Percentiles rank a stretch among this genome's conserved stretches.
Evolutionary conservation across 306 rosid species (phyloP).

Genomic region (Cucurbita ficifolia): DNA sequence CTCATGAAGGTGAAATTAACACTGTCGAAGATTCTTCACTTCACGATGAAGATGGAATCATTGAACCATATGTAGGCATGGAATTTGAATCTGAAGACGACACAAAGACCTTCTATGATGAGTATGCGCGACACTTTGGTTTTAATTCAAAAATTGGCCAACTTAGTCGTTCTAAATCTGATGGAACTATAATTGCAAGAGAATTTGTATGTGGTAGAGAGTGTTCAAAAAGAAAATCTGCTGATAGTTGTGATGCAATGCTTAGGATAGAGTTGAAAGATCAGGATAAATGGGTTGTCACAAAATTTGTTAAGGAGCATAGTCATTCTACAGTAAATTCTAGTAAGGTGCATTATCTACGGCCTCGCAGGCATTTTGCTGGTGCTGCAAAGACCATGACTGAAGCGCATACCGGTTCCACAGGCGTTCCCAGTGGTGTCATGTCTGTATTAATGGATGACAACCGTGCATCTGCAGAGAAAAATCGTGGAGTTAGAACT

Average conservation of each 20-base stretch:
- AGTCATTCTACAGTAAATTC: constrained; percentile 44
- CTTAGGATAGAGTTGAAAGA: constrained; percentile 53
- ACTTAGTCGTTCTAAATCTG: constrained; percentile 36
- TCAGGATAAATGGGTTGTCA: constrained; percentile 66
- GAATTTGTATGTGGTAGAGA: constrained; percentile 72
- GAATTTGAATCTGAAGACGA: constrained; percentile 41
- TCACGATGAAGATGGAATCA: constrained; percentile 23
- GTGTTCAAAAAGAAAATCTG: constrained; percentile 46
- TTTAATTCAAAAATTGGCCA: constrained; percentile 43
- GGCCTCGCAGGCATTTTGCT: constrained; percentile 75
- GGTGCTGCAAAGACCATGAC: constrained; percentile 52
- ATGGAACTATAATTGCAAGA: constrained; percentile 29
- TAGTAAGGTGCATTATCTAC: constrained; percentile 34
- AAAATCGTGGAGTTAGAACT: constrained; percentile 30
- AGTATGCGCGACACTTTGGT: constrained; percentile 33
- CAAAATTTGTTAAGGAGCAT: constrained; percentile 79
- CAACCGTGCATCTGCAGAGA: constrained; percentile 32
- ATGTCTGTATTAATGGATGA: constrained; percentile 81
- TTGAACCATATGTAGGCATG: constrained; percentile 44
- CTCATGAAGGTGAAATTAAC: constrained; percentile 32
- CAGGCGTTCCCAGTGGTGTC: constrained; percentile 76
- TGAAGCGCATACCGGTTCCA: constrained; percentile 56
- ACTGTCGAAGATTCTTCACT: constrained; percentile 23
- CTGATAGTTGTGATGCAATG: constrained; percentile 64
- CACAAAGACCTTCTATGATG: constrained; percentile 35